phyloP scores from a whole-genome alignment of 2,329 filamentous ascomycete species.

The Penicillium sp. region DNA sequence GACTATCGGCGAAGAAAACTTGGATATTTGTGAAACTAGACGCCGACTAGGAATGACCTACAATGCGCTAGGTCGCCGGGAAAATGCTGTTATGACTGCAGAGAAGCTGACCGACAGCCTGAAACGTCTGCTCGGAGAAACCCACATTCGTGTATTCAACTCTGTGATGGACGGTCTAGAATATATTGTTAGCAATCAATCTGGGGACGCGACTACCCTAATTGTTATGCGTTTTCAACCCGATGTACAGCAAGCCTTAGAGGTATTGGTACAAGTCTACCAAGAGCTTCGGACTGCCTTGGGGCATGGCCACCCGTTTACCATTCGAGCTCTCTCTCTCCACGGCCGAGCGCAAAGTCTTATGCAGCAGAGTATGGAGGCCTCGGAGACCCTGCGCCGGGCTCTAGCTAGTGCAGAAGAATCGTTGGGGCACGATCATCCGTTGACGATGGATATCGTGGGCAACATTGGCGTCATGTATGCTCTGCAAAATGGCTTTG shows the following conservation, averaged over 20 bases:
- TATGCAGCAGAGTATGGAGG: constrained; percentile 16
- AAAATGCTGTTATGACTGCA: constrained; percentile 24
- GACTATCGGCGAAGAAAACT: constrained; percentile 31
- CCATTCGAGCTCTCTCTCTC: constrained; percentile 26
- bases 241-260: constrained; percentile 17
- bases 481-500: constrained; percentile 14
- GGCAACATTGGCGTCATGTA: constrained; percentile 32
- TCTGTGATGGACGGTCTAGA: constrained; percentile 25
- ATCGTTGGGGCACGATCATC: constrained; percentile 24
- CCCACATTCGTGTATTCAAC: constrained; percentile 26
- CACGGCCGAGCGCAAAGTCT: constrained; percentile 22
- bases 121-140: constrained; percentile 26
- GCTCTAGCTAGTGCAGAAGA: constrained; percentile 30
- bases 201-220: constrained; percentile 2
- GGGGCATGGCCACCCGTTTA: constrained; percentile 22
- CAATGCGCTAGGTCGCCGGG: constrained; percentile 19
- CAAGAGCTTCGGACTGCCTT: constrained; percentile 23
- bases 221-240: constrained; percentile 12
- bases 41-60: constrained; percentile 28
- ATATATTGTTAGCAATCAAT: constrained; percentile 23
- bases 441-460: constrained; percentile 28
- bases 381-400: constrained; percentile 32
- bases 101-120: constrained; percentile 23
- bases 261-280: constrained; percentile 16
- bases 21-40: constrained; percentile 31